Evolutionary conservation across 208 protist species (phyloP), one percentile per base, ranked within the genome.

Genomic region (Borovskyia barvae): DNA sequence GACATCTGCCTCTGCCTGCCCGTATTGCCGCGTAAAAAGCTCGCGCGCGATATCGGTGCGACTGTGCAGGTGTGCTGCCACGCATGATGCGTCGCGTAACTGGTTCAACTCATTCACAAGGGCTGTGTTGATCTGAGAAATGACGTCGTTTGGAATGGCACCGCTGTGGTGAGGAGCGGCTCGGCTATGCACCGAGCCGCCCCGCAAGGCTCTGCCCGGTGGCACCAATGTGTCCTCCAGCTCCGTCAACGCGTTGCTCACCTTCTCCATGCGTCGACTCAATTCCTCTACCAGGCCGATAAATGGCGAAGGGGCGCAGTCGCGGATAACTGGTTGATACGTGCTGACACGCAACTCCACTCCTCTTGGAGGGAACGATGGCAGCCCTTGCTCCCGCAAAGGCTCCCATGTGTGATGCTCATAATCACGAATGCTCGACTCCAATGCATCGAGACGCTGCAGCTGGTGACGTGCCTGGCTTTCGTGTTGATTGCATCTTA

Each of bases 21-120:
- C 82, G 66, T 87, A 93, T 22, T 75, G 69, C 2, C 80, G 77
- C 15, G 72, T 74, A 59, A 93, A 89, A 40, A 80, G 57, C 50
- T 80, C 67, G 39, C 86, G 72, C 1, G 77, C 79, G 9, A 43
- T 58, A 47, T 84, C 63, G 32, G 68, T 67, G 46, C 80, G 78
- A 7, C 61, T 58, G 58, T 93, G 82, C 37, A 87, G 69, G 28
- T 77, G 68, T 30, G 74, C 70, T 7, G 77, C 72, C 62, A 80
- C 75, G 43, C 66, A 68, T 8, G 82, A 80, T 26, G 85, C 64
- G 54, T 79, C 70, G 30, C 77, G 58, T 43, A 93, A 69, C 24
- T 75, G 67, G 28, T 59, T 79, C 48, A 92, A 54, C 66, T 88
- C 78, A 52, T 88, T 81, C 46, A 70, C 61, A 9, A 92, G 63